These are phyloP conservation scores for Hypholoma fasciculare DNA, from an alignment of 768 basidiomycete genomes.

Conservation along the genomic window DNA sequence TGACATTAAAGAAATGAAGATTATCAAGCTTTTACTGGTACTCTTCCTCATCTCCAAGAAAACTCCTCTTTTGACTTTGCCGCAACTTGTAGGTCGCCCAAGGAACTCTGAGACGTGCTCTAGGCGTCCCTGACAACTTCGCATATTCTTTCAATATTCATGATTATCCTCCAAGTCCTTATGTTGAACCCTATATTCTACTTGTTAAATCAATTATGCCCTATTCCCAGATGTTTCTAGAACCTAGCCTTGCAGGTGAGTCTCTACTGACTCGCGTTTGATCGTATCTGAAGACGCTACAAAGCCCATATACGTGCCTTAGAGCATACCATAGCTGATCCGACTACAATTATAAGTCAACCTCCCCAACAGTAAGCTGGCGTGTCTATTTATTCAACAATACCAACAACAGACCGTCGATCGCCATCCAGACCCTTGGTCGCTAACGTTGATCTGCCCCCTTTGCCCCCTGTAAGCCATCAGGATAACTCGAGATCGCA, in stretches of 20 bases:
- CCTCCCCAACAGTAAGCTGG: not conserved
- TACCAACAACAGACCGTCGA: no score
- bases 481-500: no score
- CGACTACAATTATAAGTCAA: not conserved
- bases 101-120: conserved; percentile 30
- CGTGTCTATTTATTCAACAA: not conserved
- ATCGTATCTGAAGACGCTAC: not conserved
- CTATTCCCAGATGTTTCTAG: conserved; percentile 29
- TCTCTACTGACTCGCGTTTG: conserved; percentile 7
- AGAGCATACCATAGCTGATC: not conserved
- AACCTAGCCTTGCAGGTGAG: conserved; percentile 30
- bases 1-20: conserved; percentile 31
- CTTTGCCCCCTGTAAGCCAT: no score
- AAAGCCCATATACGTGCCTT: not conserved
- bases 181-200: conserved; percentile 33
- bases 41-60: not conserved
- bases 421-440: no score
- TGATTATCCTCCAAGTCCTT: conserved; percentile 26
- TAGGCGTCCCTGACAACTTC: conserved; percentile 20
- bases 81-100: conserved; percentile 36
- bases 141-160: conserved; percentile 29
- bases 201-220: conserved; percentile 33
- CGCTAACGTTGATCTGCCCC: no score
- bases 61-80: not conserved
- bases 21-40: conserved; percentile 50